Base-by-base conservation (phyloP, 2,329 filamentous ascomycete species). In the Stachybotrys chlorohalonatus region DNA sequence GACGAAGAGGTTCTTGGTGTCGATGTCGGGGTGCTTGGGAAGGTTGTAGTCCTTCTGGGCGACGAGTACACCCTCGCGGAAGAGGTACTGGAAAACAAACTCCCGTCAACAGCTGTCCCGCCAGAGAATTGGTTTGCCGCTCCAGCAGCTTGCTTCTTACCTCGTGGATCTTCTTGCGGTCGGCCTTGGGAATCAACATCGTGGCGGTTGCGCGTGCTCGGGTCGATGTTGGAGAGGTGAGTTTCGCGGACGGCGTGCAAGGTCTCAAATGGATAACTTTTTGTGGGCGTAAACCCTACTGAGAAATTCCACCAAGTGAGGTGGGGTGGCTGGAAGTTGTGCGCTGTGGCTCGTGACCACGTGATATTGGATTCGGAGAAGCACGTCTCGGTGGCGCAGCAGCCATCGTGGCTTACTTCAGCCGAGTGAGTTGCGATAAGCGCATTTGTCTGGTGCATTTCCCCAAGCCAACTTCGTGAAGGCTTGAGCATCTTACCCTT, bases 121-220 rank as follows among this genome's bases (percentile, higher is more conserved):
- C 52, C 49, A 52, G 53, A 51, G 24, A 24, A 24, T 24, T 24
- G 24, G 24, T 24, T 24, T 24, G 24, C 24, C 24, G 4, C 24
- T 24, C 24, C 24, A 24, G 24, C 24, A 24, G 24, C 24, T 24
- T 24, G 24, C 24, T 2, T 54, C 52, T 60, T 75, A 80, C 78
- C 80, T 87, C 93, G 86, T 99, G 94, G 82, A 99, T 97, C 88
- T 91, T 90, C 90, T 99, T 99, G 83, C 95, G 92, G 83, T 99
- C 94, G 79, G 90, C 89, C 88, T 97, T 97, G 77, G 94, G 94
- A 79, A 99, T 99, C 84, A 99, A 88, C 94, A 84, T 84, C 88
- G 92, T 82, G 75, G 74, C 76, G 76, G 75, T 77, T 74, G 64
- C 68, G 66, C 64, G 24, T 72, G 69, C 65, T 68, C 66, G 66